A percentile compares a stretch with the other conserved stretches of the same genome.
Conservation (phyloP, 2,329 filamentous ascomycete species). For the Penicillium capsulatum region DNA sequence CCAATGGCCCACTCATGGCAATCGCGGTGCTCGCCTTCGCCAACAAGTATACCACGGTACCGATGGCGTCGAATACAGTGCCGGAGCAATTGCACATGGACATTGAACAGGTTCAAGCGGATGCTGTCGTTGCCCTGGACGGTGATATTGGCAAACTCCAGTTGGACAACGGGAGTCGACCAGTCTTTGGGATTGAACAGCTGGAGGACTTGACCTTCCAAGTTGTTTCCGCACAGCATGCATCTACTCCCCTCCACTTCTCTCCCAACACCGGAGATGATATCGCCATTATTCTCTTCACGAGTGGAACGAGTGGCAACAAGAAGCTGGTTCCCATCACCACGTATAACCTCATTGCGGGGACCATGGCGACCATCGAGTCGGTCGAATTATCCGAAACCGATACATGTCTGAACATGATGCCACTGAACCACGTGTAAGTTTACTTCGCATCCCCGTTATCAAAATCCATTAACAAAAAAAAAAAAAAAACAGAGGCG, state of each 20-base stretch:
- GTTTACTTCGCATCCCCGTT: conserved; percentile 17
- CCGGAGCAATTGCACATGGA: conserved; percentile 51
- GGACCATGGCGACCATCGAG: conserved; percentile 51
- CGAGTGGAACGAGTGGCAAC: conserved; percentile 56
- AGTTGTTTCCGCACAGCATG: conserved; percentile 7
- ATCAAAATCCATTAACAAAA: conserved; percentile 1
- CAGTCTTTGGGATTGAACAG: conserved; percentile 23
- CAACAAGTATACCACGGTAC: conserved; percentile 51
- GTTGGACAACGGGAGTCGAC: conserved; percentile 10
- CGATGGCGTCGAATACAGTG: conserved; percentile 49
- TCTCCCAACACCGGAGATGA: conserved; percentile 46
- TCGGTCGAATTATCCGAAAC: conserved; percentile 49
- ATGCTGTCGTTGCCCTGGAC: conserved; percentile 46
- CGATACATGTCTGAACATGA: conserved; percentile 57
- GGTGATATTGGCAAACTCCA: conserved; percentile 19
- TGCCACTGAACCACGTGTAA: conserved; percentile 56
- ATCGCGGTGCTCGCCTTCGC: conserved; percentile 49
- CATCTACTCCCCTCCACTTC: conserved; percentile 15
- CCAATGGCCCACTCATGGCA: conserved; percentile 53
- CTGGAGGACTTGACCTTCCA: conserved; percentile 37
- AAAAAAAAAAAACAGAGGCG: too few relatives aligned
- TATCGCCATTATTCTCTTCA: conserved; percentile 53
- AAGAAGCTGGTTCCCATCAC: conserved; percentile 57
- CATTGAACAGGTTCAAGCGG: conserved; percentile 46
- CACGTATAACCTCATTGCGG: conserved; percentile 49